Conservation (phyloP, 805 yeast species). For the Candida caryicola region DNA sequence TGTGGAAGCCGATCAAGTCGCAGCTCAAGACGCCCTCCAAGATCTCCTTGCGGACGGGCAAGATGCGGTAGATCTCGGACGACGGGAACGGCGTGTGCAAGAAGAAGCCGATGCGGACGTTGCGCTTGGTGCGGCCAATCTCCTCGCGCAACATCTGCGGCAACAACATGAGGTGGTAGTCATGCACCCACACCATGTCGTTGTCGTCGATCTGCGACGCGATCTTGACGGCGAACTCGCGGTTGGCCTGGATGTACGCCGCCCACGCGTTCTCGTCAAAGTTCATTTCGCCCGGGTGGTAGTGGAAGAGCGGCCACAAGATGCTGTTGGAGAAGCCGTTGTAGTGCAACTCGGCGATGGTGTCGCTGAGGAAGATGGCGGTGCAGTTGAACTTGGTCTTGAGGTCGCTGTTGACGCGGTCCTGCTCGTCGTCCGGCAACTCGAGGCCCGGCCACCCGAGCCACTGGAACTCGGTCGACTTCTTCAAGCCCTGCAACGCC, state of each 20-base stretch:
- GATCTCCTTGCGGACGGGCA: constrained; percentile 93
- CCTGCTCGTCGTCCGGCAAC: constrained; percentile 73
- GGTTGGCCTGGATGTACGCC: constrained; percentile 91
- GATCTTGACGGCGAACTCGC: constrained; percentile 72
- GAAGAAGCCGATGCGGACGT: constrained; percentile 85
- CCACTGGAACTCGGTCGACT: constrained; percentile 87
- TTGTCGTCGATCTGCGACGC: constrained; percentile 69
- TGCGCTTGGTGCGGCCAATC: constrained; percentile 45
- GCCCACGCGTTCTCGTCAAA: constrained; percentile 98
- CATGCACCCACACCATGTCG: constrained; percentile 97
- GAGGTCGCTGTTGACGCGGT: constrained; percentile 65
- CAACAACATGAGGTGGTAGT: constrained; percentile 91
- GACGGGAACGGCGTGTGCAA: constrained; percentile 98
- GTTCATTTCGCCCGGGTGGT: constrained; percentile 98
- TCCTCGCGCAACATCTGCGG: constrained; percentile 81
- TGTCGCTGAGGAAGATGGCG: constrained; percentile 85
- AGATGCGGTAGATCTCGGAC: constrained; percentile 89
- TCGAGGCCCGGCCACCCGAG: constrained; percentile 95
- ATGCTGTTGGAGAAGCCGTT: constrained; percentile 95
- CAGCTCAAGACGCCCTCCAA: constrained; percentile 89
- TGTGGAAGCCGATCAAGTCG: constrained; percentile 95
- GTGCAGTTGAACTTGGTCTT: constrained; percentile 78
- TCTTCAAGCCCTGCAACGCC: constrained; percentile 88
- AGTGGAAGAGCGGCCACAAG: constrained; percentile 96
- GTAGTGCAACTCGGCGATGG: constrained; percentile 91